Evolutionary conservation across 345 rosid species (phyloP).

Genomic region (Arabidopsis thaliana): DNA sequence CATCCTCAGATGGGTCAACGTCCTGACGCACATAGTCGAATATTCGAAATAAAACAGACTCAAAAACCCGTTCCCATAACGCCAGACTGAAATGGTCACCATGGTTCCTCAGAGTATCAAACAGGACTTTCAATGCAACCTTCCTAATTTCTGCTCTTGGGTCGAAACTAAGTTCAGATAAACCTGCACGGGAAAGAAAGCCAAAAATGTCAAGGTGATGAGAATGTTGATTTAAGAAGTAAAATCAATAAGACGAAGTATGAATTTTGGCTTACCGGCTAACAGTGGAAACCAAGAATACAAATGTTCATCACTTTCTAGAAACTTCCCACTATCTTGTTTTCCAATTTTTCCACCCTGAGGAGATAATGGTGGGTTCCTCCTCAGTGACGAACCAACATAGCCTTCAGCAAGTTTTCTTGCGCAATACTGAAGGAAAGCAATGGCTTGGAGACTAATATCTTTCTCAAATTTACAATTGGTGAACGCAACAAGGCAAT

Average conservation of each 20-base stretch:
- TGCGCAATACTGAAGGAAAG: slow-evolving; percentile 88
- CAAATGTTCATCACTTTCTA: slow-evolving; percentile 79
- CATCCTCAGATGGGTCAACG: slow-evolving; percentile 73
- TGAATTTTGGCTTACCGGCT: slow-evolving; percentile 62
- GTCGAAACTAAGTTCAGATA: slow-evolving; percentile 95
- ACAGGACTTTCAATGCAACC: slow-evolving; percentile 83
- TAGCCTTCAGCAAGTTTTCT: slow-evolving; percentile 87
- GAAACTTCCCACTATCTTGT: slow-evolving; percentile 62
- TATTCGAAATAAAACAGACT: slow-evolving; percentile 86
- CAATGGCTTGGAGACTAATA: slow-evolving; percentile 86
- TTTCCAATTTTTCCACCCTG: slow-evolving; percentile 56
- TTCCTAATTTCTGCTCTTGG: slow-evolving; percentile 91
- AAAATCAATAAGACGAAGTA: slow-evolving; percentile 12
- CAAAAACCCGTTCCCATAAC: slow-evolving; percentile 87
- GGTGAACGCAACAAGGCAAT: slow-evolving; percentile 90
- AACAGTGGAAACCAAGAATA: slow-evolving; percentile 92
- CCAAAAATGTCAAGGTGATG: slow-evolving; percentile 12
- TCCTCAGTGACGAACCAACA: slow-evolving; percentile 66
- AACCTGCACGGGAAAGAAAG: slow-evolving; percentile 56
- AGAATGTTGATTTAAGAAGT: slow-evolving; percentile 14
- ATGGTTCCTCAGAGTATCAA: slow-evolving; percentile 88
- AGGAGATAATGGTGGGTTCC: slow-evolving; percentile 59
- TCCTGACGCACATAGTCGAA: slow-evolving; percentile 91
- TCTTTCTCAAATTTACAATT: slow-evolving; percentile 91
- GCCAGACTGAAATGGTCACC: slow-evolving; percentile 86